A percentile compares a stretch with the other conserved stretches of the same genome.
Conservation (phyloP, 306 rosid genomes). For the peach (Prunus persica) region Prunus_persica_NCBIv2 NC_034009.1:6310501-6311000, state of each 20-base stretch:
- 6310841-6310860: not conserved
- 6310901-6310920: not conserved
- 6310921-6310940: not conserved
- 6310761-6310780: slow-evolving; percentile 7
- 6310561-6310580: slow-evolving; percentile 12
- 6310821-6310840: slow-evolving; percentile 1
- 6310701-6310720: slow-evolving; percentile 12
- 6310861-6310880: not conserved
- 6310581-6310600: not conserved
- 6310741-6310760: slow-evolving; percentile 4
- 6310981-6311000: not conserved
- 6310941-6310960: not conserved
- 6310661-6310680: slow-evolving; percentile 33
- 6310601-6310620: slow-evolving; percentile 19
- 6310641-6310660: not conserved
- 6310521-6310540: too few species aligned
- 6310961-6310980: not conserved
- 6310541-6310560: too few species aligned
- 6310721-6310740: slow-evolving; percentile 15
- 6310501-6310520: not conserved
- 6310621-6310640: not conserved
- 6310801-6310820: not conserved
- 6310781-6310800: slow-evolving; percentile 16
- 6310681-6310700: slow-evolving; percentile 34
- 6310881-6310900: not conserved